Base-by-base conservation (phyloP, 768 basidiomycete genomes). In the Lentinula edodes region DNA sequence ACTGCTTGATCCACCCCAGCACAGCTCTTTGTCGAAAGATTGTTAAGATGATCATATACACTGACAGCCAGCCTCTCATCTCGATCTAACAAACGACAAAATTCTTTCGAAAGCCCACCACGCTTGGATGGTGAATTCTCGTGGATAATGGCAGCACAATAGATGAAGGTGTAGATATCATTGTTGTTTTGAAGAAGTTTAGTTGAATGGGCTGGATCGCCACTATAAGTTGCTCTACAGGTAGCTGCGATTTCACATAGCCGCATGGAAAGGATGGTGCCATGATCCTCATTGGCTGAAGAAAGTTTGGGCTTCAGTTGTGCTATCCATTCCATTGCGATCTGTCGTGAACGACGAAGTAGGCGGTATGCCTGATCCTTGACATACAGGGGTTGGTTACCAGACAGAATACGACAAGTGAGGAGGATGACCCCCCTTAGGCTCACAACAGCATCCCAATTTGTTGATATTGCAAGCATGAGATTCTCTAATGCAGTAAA, bases 221-320 rank as follows among this genome's bases (percentile, higher is more conserved):
- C 75, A 48, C 76, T 74, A 56, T 70, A 78, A 1, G 77, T 78
- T 18, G 70, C 66, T 18, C 80, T 71, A 65, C 80, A 82, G 15
- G 71, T 71, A 2, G 70, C 68, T 1, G 78, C 78, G 36, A 73
- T 69, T 51, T 77, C 75, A 35, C 74, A 70, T 28, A 78, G 63
- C 15, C 68, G 70, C 6, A 36, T 32, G 2, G 34, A 38, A 53
- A 53, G 52, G 4, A n/a, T 38, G n/a, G 12, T 16, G 13, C n/a
- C 28, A 15, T 48, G n/a, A 12, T 42, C 58, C 8, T 38, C 46
- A 36, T 12, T 51, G 10, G 48, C 58, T 5, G 35, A 51, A 50
- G 58, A 48, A 15, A 68, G 63, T 15, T 73, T 63, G 35, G 69
- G 72, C 0, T 32, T n/a, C 5, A 80, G 61, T n/a, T 80, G 65